Conservation (phyloP, 306 rosid genomes). For the Gynostemma pentaphyllum region DNA sequence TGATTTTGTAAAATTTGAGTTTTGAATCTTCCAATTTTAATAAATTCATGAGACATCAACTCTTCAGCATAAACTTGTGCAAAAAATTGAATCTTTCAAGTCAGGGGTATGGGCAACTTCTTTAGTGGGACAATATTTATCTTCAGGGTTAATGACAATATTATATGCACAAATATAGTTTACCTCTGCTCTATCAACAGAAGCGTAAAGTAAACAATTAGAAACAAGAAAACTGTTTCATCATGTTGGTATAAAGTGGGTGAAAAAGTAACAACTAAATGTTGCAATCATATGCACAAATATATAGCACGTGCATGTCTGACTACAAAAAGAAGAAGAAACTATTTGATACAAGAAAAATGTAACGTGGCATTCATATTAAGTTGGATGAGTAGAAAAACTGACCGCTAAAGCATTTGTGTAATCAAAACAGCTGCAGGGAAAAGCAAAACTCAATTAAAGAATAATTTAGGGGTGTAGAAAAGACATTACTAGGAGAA, state of each 20-base stretch:
- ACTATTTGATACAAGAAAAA: constrained; percentile 7
- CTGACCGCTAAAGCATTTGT: constrained; percentile 93
- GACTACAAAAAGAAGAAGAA: background rate
- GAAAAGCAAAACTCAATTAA: constrained; percentile 11
- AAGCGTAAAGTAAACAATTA: background rate
- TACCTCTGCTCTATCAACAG: background rate
- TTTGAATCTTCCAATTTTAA: background rate
- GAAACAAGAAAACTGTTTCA: constrained; percentile 10
- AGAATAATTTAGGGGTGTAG: constrained; percentile 13
- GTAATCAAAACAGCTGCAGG: constrained; percentile 86
- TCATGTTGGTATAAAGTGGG: background rate
- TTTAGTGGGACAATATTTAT: background rate
- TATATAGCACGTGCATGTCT: background rate
- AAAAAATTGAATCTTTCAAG: background rate
- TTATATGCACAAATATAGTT: background rate
- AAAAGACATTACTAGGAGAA: background rate
- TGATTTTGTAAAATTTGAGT: background rate
- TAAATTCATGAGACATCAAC: background rate
- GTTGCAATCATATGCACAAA: background rate
- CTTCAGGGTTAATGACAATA: background rate
- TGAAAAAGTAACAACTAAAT: background rate
- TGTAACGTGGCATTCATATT: constrained; percentile 5
- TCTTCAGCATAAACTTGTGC: background rate
- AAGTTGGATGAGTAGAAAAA: constrained; percentile 8
- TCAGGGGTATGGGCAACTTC: background rate